Percentiles rank a stretch among this genome's conserved stretches.
These are phyloP conservation scores for Dictyostelium intermedium DNA, from an alignment of 78 protist genomes.

Conservation along the genomic window DNA sequence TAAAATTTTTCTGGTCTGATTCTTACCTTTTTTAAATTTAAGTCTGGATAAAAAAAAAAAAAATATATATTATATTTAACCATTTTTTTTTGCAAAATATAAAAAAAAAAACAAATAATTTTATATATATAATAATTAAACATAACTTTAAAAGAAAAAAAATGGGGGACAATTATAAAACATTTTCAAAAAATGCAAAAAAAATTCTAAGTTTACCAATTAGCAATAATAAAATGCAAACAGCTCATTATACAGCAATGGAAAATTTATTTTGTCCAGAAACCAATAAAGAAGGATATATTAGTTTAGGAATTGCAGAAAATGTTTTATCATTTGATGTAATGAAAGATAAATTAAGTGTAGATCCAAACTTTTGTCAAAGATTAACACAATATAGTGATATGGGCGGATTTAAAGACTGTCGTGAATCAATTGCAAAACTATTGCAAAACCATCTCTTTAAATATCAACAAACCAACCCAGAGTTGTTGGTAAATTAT, in stretches of 20 bases:
- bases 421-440: constrained; percentile 14
- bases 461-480: background rate
- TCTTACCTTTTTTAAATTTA: background rate
- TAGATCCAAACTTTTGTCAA: constrained; percentile 27
- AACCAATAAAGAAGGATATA: constrained; percentile 42
- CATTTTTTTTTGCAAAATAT: background rate
- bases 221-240: background rate
- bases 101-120: background rate
- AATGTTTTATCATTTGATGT: constrained; percentile 33
- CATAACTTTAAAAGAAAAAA: background rate
- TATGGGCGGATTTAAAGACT: constrained; percentile 28
- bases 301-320: constrained; percentile 46
- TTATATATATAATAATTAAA: no score
- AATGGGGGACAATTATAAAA: background rate
- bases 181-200: constrained; percentile 22
- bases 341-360: constrained; percentile 22
- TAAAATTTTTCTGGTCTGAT: background rate
- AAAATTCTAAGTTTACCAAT: background rate
- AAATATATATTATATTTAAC: no score
- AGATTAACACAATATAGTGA: constrained; percentile 3
- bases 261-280: background rate
- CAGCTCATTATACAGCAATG: constrained; percentile 2
- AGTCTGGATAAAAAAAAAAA: no score
- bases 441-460: background rate
- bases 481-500: background rate